Base-by-base conservation (phyloP, 2,329 filamentous ascomycete species). In the Phialophora verrucosa region DNA sequence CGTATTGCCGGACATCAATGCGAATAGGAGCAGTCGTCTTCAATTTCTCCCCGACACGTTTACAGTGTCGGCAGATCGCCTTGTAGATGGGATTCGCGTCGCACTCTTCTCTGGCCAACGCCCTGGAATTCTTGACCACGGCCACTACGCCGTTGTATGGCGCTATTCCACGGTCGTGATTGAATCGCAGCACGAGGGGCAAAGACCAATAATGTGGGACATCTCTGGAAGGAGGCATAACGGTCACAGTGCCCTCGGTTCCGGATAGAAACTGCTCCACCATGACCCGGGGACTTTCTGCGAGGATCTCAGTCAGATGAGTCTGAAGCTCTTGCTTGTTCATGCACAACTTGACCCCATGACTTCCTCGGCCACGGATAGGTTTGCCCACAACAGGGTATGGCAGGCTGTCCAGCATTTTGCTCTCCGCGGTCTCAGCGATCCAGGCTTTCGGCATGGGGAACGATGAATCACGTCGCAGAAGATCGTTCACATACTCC, bases 121-220 rank as follows among this genome's bases (percentile, higher is more conserved):
- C 78, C 29, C 76, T 73, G 0, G 83, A 85, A 62, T 85, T 85
- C 2, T 74, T 68, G 0, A 78, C 82, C 7, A 84, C 81, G 1
- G 82, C 82, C 0, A 85, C 79, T 1, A 76, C 73, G 0, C 82
- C 82, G 55, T 81, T 85, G 68, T 84, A 84, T 2, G 82, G 82
- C 4, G 82, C 82, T 17, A 85, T 79, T 1, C 78, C 81, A 50
- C 81, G 74, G 0, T 75, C 67, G 55, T 85, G 83, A 67, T 84
- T 83, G 73, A 82, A 84, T 2, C 82, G 76, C 0, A 75, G 75
- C 10, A 85, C 82, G 0, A 83, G 74, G 0, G 81, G 81, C 38
- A 84, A 70, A 3, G 79, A 74, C 78, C 79, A 82, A 68, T 85
- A 82, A 0, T 75, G 72, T 0, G 71, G 65, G 20, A 11, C 20